Evolutionary conservation across 83 land plant genomes (phyloP), one percentile per base, ranked within the genome.

Genomic region (Diphasiastrum complanatum): DNA sequence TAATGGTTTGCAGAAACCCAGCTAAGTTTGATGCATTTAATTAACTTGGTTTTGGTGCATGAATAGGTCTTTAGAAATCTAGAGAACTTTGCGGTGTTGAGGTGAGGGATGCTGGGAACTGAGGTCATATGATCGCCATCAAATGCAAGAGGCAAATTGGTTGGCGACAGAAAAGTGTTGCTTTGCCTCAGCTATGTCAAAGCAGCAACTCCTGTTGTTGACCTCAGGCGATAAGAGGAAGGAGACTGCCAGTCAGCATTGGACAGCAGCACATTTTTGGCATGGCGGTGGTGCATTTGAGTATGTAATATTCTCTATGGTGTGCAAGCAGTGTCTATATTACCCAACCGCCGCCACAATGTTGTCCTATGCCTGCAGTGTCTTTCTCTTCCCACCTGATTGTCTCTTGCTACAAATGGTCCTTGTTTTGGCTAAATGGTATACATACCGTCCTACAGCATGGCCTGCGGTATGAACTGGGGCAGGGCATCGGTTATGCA

Each of bases 241-340:
- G n/a, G n/a, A n/a, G n/a, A n/a, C n/a, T n/a, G 97, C 92, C 83
- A 92, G 79, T 75, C 64, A 71, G 80, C 88, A 83, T 83, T 40
- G 48, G 60, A 71, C 53, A 36, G 47, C 35, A 70, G 62, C 64
- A 71, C 69, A 65, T 50, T 72, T 76, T 78, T 82, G 80, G 80
- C 74, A 69, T 79, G 80, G 72, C 57, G 83, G 79, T 56, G 67
- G 63, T 43, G 67, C 45, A 67, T 43, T 32, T 27, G 49, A 40
- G 27, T 4, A 20, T 34, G 3, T 16, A 24, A 48, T 10, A 57
- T 57, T 51, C 45, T 57, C 35, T 32, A 47, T 62, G 70, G 23
- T 29, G 55, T 32, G 48, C 23, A 59, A n/a, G n/a, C 46, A 47
- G 50, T 66, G 53, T 51, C 40, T 47, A 46, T 22, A 57, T 45